Base-by-base conservation (phyloP, 768 basidiomycete genomes). In the Calocera viscosa region DNA sequence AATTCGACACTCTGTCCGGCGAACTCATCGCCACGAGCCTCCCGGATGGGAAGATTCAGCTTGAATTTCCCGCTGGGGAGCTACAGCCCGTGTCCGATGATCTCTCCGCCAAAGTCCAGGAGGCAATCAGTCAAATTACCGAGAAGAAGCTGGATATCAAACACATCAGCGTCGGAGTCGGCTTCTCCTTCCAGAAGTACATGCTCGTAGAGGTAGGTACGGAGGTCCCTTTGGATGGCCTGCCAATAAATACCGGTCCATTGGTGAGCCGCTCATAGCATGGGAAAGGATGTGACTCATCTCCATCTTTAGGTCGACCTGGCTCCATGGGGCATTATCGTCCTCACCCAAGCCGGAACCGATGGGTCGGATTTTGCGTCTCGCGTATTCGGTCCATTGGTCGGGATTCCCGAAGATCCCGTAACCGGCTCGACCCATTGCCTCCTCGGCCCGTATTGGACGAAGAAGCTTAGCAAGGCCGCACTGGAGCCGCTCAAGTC, bases 401-500 rank as follows among this genome's bases (percentile, higher is more conserved):
- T 66, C 5, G 76, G 72, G 0, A 19, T 73, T 1, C 24, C 35
- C 7, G 76, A 76, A 34, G 76, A 77, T 64, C 75, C 76, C 19
- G 76, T 76, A 22, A 73, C 72, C 38, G 76, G 76, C 1, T 74
- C 73, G 1, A 73, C 74, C 1, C 74, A 76, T 64, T 69, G 71
- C 11, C 33, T 74, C 1, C 65, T 75, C 28, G 70, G 70, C 16
- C 72, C 72, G 1, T 77, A 75, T 67, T 77, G 75, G 70, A 66
- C 49, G 26, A 26, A 41, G 49, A 40, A 41, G 38, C 49, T 64
- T 32, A 47, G 19, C 19, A 60, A 60, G 19, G 11, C 26, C 7
- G 24, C 11, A 7, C 7, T 16, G 30, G 53, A 73, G 35, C 75
- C 78, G 66, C 75, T 81, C 34, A 70, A 71, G 19, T 81, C 82